Evolutionary conservation across 768 basidiomycete species (phyloP).

Genomic region (Steccherinum ochraceum): DNA sequence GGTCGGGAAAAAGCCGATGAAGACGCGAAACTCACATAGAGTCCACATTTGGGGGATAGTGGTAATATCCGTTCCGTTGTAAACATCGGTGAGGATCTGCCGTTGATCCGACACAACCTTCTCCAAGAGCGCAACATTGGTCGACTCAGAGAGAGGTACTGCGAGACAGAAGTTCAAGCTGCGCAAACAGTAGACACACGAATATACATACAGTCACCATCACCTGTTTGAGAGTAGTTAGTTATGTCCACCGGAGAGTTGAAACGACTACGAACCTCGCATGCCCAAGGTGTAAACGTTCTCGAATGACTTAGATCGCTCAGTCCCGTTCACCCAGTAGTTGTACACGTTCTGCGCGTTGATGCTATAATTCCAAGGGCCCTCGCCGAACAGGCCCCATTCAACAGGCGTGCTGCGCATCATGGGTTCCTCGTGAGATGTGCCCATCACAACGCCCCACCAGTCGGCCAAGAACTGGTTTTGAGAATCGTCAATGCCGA

Average conservation of each 20-base stretch:
- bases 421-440: conserved; percentile 74
- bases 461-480: conserved; percentile 59
- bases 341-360: conserved; percentile 50
- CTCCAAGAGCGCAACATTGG: conserved; percentile 45
- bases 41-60: conserved; percentile 63
- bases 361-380: conserved; percentile 55
- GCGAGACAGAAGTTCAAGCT: conserved; percentile 1
- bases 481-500: conserved; percentile 50
- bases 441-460: conserved; percentile 69
- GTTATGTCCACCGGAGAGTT: background rate
- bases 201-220: conserved; percentile 39
- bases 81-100: conserved; percentile 46
- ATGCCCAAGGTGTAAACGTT: conserved; percentile 64
- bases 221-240: conserved; percentile 12
- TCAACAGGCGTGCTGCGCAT: conserved; percentile 64
- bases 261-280: conserved; percentile 46
- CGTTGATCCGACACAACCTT: conserved; percentile 57
- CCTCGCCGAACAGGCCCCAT: conserved; percentile 49
- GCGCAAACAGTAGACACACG: conserved; percentile 1
- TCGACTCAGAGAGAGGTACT: conserved; percentile 48
- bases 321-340: conserved; percentile 56
- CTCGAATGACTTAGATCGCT: conserved; percentile 54
- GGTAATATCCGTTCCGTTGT: conserved; percentile 37
- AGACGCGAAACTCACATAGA: conserved; percentile 37
- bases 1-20: background rate